Evolutionary conservation across 805 yeast species (phyloP).

Genomic region (Saccharomycopsis fermentans): DNA sequence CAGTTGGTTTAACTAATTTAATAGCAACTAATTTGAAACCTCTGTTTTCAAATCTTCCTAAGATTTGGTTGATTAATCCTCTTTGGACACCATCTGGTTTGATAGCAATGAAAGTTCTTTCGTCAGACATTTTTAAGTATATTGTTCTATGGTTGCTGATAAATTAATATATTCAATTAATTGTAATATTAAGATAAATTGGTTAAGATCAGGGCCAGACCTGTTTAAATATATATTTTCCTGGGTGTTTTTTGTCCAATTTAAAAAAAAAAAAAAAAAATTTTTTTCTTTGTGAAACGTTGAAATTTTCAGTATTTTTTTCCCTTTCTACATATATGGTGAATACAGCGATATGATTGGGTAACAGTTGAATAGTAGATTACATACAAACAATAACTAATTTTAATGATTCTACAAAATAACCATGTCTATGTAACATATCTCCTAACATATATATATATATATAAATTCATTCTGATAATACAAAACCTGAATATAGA

Average conservation of each 20-base stretch:
- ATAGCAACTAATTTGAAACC: slow-evolving; percentile 97
- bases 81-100: slow-evolving; percentile 99
- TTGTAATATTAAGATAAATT: no score
- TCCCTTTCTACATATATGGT: neutral
- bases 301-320: neutral
- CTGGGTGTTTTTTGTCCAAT: neutral
- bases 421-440: no score
- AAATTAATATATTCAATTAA: neutral
- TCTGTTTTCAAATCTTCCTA: slow-evolving; percentile 91
- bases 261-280: neutral
- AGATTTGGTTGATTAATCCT: slow-evolving; percentile 83
- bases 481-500: no score
- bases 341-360: neutral
- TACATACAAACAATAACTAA: neutral
- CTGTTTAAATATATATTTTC: neutral
- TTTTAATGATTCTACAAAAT: no score
- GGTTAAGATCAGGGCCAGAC: no score
- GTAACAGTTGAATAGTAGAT: neutral
- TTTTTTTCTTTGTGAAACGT: neutral
- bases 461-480: no score
- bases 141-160: neutral
- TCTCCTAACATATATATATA: no score
- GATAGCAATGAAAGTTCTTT: slow-evolving; percentile 87
- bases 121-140: slow-evolving; percentile 28
- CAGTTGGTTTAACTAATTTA: slow-evolving; percentile 83